Evolutionary conservation across 768 basidiomycete species (phyloP).

Genomic region (Boletellus sp.): DNA sequence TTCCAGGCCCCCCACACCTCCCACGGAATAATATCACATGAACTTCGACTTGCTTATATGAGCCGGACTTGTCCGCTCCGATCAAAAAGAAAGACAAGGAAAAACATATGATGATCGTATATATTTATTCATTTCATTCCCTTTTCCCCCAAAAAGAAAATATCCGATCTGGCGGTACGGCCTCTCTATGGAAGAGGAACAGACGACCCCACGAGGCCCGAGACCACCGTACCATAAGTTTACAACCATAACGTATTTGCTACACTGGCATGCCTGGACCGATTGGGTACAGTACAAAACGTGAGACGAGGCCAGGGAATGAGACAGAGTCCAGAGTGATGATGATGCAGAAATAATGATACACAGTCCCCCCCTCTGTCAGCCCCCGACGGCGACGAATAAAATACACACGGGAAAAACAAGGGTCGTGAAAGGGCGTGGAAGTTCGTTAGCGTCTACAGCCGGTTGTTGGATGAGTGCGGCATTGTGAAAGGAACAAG

Average conservation of each 20-base stretch:
- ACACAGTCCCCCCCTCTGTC: conserved; percentile 15
- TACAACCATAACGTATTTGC: conserved; percentile 37
- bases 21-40: conserved; percentile 17
- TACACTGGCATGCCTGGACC: conserved; percentile 30
- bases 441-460: conserved; percentile 25
- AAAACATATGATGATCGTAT: neutral
- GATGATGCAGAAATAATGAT: conserved; percentile 35
- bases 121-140: neutral
- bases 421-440: conserved; percentile 26
- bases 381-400: conserved; percentile 19
- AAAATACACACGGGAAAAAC: conserved; percentile 22
- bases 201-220: conserved; percentile 3
- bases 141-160: neutral
- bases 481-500: conserved; percentile 6
- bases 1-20: neutral
- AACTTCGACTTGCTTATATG: too few relatives aligned
- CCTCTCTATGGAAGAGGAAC: neutral
- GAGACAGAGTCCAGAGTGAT: conserved; percentile 24
- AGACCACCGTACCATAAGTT: conserved; percentile 25
- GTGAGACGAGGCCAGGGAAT: conserved; percentile 8
- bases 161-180: neutral
- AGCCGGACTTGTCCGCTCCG: too few relatives aligned
- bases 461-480: conserved; percentile 3
- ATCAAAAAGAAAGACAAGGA: neutral
- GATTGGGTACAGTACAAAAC: conserved; percentile 22